Conservation (phyloP, 208 protist genomes). For the Acanthamoeba royreba region DNA sequence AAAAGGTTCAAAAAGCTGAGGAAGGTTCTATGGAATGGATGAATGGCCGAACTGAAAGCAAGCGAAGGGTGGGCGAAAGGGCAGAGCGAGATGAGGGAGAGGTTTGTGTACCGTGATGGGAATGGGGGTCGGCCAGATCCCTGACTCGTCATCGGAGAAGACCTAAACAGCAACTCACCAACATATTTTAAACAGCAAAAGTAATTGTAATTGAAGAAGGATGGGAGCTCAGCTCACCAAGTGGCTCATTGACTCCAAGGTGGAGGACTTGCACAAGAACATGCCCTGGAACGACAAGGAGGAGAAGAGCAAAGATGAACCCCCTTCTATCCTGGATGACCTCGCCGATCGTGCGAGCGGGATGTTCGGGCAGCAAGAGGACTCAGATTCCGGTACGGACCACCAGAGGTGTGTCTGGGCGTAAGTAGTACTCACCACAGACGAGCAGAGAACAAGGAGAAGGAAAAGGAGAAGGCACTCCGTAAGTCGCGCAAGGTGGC, state of each 20-base stretch:
- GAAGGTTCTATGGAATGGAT: too few relatives aligned
- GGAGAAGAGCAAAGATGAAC: not conserved
- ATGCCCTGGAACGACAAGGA: not conserved
- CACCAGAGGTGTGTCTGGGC: not conserved
- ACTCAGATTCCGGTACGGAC: not conserved
- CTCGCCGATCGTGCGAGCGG: not conserved
- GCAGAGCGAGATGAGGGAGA: too few relatives aligned
- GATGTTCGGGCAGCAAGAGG: not conserved
- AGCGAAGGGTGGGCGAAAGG: too few relatives aligned
- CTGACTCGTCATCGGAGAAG: too few relatives aligned
- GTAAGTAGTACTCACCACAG: not conserved
- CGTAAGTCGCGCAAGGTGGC: not conserved
- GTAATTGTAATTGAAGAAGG: not conserved
- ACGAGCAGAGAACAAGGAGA: not conserved
- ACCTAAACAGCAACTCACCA: not conserved
- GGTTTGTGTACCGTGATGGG: too few relatives aligned
- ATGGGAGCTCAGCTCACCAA: constrained; percentile 11
- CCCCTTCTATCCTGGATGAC: not conserved
- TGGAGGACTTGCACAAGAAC: not conserved
- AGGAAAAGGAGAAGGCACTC: not conserved
- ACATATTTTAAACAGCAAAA: not conserved
- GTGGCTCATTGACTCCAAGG: constrained; percentile 20
- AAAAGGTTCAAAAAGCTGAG: too few relatives aligned
- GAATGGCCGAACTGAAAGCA: too few relatives aligned
- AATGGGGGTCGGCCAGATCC: too few relatives aligned